Base-by-base conservation (phyloP, 805 yeast genomes). In the Ogataea degrootiae region DNA sequence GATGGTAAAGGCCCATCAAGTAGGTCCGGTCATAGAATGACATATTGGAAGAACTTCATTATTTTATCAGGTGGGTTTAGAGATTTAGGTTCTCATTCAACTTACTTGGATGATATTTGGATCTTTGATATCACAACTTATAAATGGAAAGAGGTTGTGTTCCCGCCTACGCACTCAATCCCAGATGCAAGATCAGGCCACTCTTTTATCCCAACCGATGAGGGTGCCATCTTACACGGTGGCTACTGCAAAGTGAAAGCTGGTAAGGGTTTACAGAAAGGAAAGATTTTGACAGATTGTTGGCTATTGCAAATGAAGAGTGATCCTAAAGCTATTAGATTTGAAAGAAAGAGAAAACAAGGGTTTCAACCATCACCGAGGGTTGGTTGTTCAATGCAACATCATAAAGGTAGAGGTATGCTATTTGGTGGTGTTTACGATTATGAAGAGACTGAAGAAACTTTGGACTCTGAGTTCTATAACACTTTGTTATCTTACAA, bases 131-230 rank as follows among this genome's bases (percentile, higher is more conserved):
- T 91, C 42, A 82, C 91, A 17, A 83, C 82, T 14, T 87, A 90
- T 64, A 91, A 89, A 65, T 92, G 99, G 99, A 77, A 74, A 49
- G 94, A 91, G 64, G 79, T 90, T 5, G 94, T 84, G 60, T 87
- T 89, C 58, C 96, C 97, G 2, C 80, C 82, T 5, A 85, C 83
- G 47, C 89, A 86, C 55, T 74, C 85, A 1, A 63, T 81, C 29
- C 98, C 99, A 0, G 98, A 92, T 58, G 84, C 97, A 1, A 75
- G 99, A 53, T 86, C 96, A 0, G 98, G 98, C 1, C 98, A 92
- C 64, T 87, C 96, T 1, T 74, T 92, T 41, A 73, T 92, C 39
- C 86, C 97, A 2, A 69, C 74, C 17, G 78, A 79, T 2, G 96
- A 87, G 16, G 97, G 97, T 39, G 91, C 89, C 1, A 76, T 88